Conservation (phyloP, 352 stramenopile genomes). For the Halophytophthora batemanensis region DNA sequence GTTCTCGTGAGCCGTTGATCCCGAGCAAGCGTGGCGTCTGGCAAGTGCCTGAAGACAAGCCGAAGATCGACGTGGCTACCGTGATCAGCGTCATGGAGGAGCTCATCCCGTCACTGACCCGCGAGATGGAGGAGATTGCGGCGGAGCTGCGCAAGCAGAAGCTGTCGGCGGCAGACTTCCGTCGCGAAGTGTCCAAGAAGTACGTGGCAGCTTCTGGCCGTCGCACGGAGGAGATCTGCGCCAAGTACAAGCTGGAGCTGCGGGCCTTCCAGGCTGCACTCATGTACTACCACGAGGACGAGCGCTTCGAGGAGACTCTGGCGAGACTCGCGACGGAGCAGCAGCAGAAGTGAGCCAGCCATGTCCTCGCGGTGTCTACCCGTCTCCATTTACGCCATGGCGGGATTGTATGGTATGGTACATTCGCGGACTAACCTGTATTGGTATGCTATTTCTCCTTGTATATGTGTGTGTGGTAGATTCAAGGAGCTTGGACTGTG, state of each 20-base stretch:
- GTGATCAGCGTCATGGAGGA: constrained; percentile 69
- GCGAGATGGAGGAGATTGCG: constrained; percentile 71
- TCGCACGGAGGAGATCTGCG: constrained; percentile 54
- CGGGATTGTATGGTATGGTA: constrained; percentile 18
- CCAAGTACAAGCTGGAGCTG: constrained; percentile 51
- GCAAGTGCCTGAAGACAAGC: constrained; percentile 58
- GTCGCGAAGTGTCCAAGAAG: constrained; percentile 49
- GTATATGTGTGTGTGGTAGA: constrained; percentile 18
- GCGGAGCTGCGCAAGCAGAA: constrained; percentile 30
- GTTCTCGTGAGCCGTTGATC: constrained; percentile 71
- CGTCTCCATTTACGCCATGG: constrained; percentile 15
- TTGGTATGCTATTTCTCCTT: too few species aligned
- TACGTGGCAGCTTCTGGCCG: constrained; percentile 68
- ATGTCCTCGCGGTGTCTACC: constrained; percentile 8
- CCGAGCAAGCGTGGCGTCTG: constrained; percentile 40
- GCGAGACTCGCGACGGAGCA: constrained; percentile 61
- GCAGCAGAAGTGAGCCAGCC: constrained; percentile 47
- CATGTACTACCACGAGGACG: constrained; percentile 78
- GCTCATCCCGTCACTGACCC: constrained; percentile 66
- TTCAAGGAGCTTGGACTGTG: constrained; percentile 53
- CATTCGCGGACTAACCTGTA: constrained; percentile 12
- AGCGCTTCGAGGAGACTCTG: constrained; percentile 56
- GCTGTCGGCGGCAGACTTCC: constrained; percentile 37
- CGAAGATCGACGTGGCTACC: constrained; percentile 50
- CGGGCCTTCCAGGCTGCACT: constrained; percentile 69